Base-by-base conservation (phyloP, 1,284 basidiomycete genomes). In the Ceratobasidium sp. region DNA sequence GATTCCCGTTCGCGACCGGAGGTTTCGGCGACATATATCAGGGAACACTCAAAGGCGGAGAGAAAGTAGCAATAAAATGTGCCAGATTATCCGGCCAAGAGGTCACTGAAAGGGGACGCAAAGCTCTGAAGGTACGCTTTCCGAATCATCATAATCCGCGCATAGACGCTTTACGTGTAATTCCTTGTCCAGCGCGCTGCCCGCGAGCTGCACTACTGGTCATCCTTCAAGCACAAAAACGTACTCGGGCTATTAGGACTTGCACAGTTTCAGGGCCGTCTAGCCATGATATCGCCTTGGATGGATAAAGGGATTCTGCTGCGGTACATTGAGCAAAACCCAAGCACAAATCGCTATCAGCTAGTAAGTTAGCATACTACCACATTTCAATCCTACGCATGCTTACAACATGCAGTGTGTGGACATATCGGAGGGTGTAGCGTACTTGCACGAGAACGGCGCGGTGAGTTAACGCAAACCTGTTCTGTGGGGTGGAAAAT, bases 201-300 rank as follows among this genome's bases (percentile, higher is more conserved):
- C 33, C 48, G 28, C 33, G 52, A 71, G 40, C n/a, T 57, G 23
- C 61, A 71, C 23, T 23, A 20, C 23, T 71, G 69, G 54, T 71
- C 69, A 15, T 20, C 40, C 12, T 40, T 26, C 17, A 57, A 48
- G 15, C 69, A 71, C 54, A 20, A 44, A 13, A 71, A 71, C 15
- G 40, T 71, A 10, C 5, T 71, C 1, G 56, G 61, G 26, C 52
- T 59, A 4, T 28, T 42, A 13, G 69, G 69, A 3, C 15, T 71
- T 3, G 69, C 56, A 13, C 54, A 48, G 1, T 71, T 61, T 61
- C 56, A 71, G 42, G 69, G 54, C 2, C 46, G 42, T 5, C 38
- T 71, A 17, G 17, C 33, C 33, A 33, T 33, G 33, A 33, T 33
- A 33, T 33, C 33, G 33, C 33, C 33, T 33, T 33, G 33, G 33